Percentiles rank a stretch among this genome's conserved stretches.
Conservation (phyloP, 768 basidiomycete genomes). For the Hydnomerulius pinastri region DNA sequence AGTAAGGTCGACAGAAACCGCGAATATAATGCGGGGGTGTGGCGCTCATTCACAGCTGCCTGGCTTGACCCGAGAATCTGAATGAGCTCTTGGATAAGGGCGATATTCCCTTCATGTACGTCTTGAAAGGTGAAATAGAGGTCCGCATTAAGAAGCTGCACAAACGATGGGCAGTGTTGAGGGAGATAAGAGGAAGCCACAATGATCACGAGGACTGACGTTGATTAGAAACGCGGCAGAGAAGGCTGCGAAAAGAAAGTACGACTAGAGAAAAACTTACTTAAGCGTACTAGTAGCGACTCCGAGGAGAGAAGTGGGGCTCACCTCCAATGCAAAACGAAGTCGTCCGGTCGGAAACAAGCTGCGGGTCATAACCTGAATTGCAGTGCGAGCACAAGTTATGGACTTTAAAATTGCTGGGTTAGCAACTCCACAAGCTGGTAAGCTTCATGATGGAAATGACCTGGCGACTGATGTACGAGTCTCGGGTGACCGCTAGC, state of each 20-base stretch:
- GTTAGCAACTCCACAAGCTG: not conserved
- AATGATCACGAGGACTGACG: slow-evolving; percentile 36
- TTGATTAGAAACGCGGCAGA: slow-evolving; percentile 63
- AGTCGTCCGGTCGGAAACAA: slow-evolving; percentile 56
- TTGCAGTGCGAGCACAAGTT: slow-evolving; percentile 56
- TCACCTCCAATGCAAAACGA: slow-evolving; percentile 51
- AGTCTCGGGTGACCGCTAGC: slow-evolving; percentile 41
- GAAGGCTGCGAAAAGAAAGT: slow-evolving; percentile 55
- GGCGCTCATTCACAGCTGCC: slow-evolving; percentile 55
- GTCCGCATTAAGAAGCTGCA: slow-evolving; percentile 53
- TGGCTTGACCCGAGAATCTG: slow-evolving; percentile 47
- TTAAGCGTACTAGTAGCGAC: too few relatives aligned
- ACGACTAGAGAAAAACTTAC: slow-evolving; percentile 28
- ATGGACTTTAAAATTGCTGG: slow-evolving; percentile 39
- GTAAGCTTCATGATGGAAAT: not conserved
- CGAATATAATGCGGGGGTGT: slow-evolving; percentile 59
- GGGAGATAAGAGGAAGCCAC: too few relatives aligned
- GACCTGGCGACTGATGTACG: slow-evolving; percentile 40
- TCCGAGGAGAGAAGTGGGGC: slow-evolving; percentile 23
- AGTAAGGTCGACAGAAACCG: slow-evolving; percentile 55
- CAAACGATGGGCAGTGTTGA: too few relatives aligned
- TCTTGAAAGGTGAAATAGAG: slow-evolving; percentile 43
- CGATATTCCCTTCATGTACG: slow-evolving; percentile 43
- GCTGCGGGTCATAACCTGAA: slow-evolving; percentile 52
- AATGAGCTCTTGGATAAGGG: slow-evolving; percentile 45